Evolutionary conservation across 352 stramenopile species (phyloP).

Genomic region (Phytophthora fragariae): DNA sequence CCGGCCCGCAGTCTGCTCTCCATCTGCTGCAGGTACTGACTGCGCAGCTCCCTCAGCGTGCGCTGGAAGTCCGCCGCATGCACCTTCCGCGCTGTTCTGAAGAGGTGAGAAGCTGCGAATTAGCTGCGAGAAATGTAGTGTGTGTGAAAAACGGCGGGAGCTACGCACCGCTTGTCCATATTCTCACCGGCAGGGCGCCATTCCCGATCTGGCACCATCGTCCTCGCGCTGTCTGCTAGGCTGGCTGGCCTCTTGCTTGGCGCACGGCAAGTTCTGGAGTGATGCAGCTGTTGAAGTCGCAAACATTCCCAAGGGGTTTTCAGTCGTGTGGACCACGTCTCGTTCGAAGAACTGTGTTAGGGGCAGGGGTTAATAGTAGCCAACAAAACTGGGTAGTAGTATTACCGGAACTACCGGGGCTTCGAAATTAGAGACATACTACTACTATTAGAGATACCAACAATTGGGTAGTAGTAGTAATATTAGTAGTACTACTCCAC

Average conservation of each 20-base stretch:
- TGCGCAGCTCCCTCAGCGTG: constrained; percentile 55
- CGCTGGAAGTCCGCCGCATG: constrained; percentile 61
- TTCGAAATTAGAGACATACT: too few species aligned
- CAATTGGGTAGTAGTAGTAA: too few species aligned
- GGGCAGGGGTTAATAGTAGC: too few species aligned
- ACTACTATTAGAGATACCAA: too few species aligned
- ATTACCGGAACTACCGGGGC: too few species aligned
- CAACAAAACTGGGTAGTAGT: too few species aligned
- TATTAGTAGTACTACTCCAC: too few species aligned
- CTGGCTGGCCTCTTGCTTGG: neutral
- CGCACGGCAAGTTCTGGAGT: constrained; percentile 16
- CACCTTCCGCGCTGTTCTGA: constrained; percentile 74
- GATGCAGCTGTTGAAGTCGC: constrained; percentile 15
- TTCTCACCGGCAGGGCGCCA: constrained; percentile 70
- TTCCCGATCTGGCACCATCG: constrained; percentile 72
- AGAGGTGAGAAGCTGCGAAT: neutral
- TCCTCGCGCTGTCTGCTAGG: too few species aligned
- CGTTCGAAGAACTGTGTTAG: too few species aligned
- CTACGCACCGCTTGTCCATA: constrained; percentile 76
- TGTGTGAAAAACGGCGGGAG: neutral
- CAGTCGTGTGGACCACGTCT: constrained; percentile 2
- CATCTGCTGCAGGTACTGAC: constrained; percentile 48
- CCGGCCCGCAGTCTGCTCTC: neutral
- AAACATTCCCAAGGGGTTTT: constrained; percentile 15
- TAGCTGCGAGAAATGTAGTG: neutral